Conservation (phyloP, 306 rosid species). For the Gastrolobium bilobum region DNA sequence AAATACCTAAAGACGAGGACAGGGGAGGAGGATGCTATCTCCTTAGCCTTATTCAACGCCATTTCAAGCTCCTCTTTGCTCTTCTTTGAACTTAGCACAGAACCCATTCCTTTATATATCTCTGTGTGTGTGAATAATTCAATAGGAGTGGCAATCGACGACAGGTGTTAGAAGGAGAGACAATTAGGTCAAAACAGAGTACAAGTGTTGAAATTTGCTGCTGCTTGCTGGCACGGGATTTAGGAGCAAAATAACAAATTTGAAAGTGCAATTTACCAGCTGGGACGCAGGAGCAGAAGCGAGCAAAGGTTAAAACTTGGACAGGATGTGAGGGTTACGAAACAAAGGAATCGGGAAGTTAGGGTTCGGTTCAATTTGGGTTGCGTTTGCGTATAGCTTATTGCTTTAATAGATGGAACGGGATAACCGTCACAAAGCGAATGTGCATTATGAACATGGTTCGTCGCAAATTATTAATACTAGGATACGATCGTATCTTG, state of each 20-base stretch:
- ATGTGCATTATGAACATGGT: too few species aligned
- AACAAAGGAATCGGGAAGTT: neutral
- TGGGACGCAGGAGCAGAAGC: neutral
- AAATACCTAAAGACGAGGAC: conserved; percentile 54
- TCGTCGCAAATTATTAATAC: too few species aligned
- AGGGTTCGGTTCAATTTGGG: conserved; percentile 10
- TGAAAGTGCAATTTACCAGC: neutral
- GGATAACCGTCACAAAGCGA: too few species aligned
- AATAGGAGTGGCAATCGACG: conserved; percentile 1
- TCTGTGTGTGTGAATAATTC: neutral
- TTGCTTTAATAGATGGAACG: too few species aligned
- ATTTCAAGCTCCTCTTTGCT: conserved; percentile 51
- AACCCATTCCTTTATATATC: conserved; percentile 46
- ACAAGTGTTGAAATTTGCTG: conserved; percentile 37
- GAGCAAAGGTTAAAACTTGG: neutral
- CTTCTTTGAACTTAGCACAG: conserved; percentile 30
- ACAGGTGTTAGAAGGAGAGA: conserved; percentile 43
- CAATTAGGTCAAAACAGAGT: conserved; percentile 20
- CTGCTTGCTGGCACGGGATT: conserved; percentile 23
- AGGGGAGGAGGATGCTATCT: conserved; percentile 49
- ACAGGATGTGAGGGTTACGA: neutral
- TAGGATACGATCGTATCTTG: too few species aligned
- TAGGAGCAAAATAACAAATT: neutral
- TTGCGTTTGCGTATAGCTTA: neutral
- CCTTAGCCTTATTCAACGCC: conserved; percentile 54